Evolutionary conservation across 306 rosid species (phyloP), one percentile per base, ranked within the genome.

Genomic region (Carpinus fangiana): DNA sequence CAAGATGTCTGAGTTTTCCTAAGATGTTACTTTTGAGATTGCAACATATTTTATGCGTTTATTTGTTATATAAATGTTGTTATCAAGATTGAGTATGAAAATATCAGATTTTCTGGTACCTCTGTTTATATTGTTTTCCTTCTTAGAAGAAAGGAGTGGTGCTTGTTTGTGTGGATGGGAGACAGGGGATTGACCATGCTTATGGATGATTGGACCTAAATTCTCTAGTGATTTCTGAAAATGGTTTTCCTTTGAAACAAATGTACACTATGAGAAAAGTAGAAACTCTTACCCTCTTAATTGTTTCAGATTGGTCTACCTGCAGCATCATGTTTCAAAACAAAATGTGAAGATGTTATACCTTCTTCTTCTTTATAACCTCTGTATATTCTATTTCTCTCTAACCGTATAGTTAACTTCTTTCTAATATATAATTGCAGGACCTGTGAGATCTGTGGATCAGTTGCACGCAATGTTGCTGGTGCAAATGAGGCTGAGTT

Each of bases 371-470:
- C 45, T 41, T 41, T 41, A 5, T 41, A 41, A 41, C 45, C 45
- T 41, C 45, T 41, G 45, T 6, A 5, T 41, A 38, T 38, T 57
- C 14, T 23, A 3, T 59, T 21, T 59, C 65, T 23, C 36, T 59
- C 16, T 23, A 59, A 59, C 14, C 5, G 4, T 59, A 23, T 59
- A 11, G 13, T 41, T 38, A 41, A n/a, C 50, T 66, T 34, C 72
- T 41, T 66, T 41, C 65, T 28, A 16, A 10, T 41, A 38, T 41
- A 4, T 41, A 10, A 10, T 7, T 66, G 28, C 92, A 93, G 96
- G 81, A 93, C 94, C 78, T 93, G 98, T 71, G 98, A 93, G 84
- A 93, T 93, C 50, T 93, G 97, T 77, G 90, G 97, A 79, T 91
- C 98, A 47, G 61, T 85, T 18, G 98, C 98, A 11, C 88, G 43